Percentiles rank a stretch among this genome's conserved stretches.
Conservation (phyloP, 2,329 filamentous ascomycete species). For the Microsporum ferrugineum region DNA sequence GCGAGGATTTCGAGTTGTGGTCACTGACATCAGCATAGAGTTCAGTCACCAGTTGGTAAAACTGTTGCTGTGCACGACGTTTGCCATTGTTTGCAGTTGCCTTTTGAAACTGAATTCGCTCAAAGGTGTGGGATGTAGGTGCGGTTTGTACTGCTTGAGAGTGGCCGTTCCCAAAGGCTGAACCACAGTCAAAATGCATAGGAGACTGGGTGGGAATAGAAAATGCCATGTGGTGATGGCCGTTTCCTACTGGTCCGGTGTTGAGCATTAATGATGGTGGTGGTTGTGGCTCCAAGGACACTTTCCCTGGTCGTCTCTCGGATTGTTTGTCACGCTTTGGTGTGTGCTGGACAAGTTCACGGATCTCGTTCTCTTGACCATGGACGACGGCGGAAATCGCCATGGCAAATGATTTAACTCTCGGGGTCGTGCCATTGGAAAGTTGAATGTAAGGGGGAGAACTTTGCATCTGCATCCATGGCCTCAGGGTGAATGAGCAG, state of each 20-base stretch:
- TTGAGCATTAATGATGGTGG: slow-evolving; percentile 36
- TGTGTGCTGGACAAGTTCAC: slow-evolving; percentile 81
- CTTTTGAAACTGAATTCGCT: slow-evolving; percentile 88
- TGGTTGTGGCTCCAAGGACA: slow-evolving; percentile 56
- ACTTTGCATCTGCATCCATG: slow-evolving; percentile 41
- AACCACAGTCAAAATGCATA: slow-evolving; percentile 26
- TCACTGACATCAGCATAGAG: slow-evolving; percentile 58
- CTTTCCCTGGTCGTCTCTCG: slow-evolving; percentile 58
- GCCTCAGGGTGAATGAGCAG: slow-evolving; percentile 62
- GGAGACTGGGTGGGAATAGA: slow-evolving; percentile 17
- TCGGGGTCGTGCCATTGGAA: slow-evolving; percentile 36
- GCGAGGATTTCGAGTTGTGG: slow-evolving; percentile 25
- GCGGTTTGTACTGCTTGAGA: slow-evolving; percentile 19
- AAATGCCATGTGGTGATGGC: slow-evolving; percentile 19
- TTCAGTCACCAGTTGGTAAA: slow-evolving; percentile 82
- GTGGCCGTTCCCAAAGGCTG: slow-evolving; percentile 23
- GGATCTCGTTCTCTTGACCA: slow-evolving; percentile 59
- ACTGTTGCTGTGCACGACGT: slow-evolving; percentile 78
- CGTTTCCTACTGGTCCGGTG: slow-evolving; percentile 17
- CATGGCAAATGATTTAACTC: slow-evolving; percentile 67
- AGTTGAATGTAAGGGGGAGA: slow-evolving; percentile 48
- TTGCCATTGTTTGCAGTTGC: slow-evolving; percentile 92
- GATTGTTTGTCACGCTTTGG: slow-evolving; percentile 85
- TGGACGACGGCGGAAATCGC: slow-evolving; percentile 74
- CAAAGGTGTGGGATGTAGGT: slow-evolving; percentile 53